Evolutionary conservation across 108 stramenopile species (phyloP).

Genomic region (Skeletonema marinoi): DNA sequence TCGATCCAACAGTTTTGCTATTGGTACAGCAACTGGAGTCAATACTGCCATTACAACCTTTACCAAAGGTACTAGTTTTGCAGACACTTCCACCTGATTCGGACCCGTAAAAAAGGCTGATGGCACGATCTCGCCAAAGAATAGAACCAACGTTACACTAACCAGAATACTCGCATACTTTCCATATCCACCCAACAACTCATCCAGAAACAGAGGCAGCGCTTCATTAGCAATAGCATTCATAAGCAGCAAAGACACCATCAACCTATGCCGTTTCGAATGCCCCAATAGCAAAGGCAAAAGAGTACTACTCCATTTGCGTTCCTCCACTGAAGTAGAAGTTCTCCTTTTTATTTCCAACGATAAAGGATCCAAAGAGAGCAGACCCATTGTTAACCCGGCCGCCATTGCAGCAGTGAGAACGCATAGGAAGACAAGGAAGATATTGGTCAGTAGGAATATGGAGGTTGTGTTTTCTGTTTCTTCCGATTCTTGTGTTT

Average conservation of each 20-base stretch:
- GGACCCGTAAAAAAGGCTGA: constrained; percentile 88
- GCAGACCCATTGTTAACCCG: constrained; percentile 93
- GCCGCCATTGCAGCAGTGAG: constrained; percentile 88
- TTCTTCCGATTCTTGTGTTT: constrained; percentile 10
- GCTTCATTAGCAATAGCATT: constrained; percentile 94
- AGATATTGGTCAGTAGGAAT: constrained; percentile 34
- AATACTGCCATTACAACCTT: constrained; percentile 76
- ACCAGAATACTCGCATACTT: constrained; percentile 80
- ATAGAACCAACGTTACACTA: constrained; percentile 90
- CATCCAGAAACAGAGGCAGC: constrained; percentile 93
- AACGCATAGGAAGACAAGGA: constrained; percentile 68
- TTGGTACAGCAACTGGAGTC: constrained; percentile 87
- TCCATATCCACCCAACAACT: constrained; percentile 78
- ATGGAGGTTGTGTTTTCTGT: constrained; percentile 21
- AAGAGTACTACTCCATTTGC: constrained; percentile 48
- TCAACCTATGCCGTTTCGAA: constrained; percentile 69
- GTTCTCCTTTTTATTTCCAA: constrained; percentile 78
- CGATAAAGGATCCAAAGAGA: constrained; percentile 86
- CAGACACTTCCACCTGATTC: constrained; percentile 83
- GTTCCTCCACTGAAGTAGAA: constrained; percentile 47
- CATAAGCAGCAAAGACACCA: constrained; percentile 93
- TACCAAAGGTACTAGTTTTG: constrained; percentile 79
- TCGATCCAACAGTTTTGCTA: constrained; percentile 81
- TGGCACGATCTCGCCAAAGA: constrained; percentile 74
- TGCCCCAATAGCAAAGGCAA: constrained; percentile 82